phyloP scores from a whole-genome alignment of 352 stramenopile genomes.

The Poterioochromonas sp. region DNA sequence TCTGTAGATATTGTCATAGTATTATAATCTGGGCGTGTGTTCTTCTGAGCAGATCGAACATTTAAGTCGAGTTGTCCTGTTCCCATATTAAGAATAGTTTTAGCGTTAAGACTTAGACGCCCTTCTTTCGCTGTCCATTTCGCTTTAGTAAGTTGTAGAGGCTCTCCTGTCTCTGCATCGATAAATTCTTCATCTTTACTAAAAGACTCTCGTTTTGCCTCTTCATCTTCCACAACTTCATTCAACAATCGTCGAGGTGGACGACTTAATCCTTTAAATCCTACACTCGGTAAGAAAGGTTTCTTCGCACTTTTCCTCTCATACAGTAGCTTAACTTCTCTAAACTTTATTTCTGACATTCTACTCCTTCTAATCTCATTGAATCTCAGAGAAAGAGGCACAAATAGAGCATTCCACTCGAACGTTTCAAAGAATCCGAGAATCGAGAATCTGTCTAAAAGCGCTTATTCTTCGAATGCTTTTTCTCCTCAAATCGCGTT shows the following conservation, averaged over 20 bases:
- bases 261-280: background rate
- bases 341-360: too few species aligned
- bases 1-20: background rate
- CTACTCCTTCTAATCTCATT: too few species aligned
- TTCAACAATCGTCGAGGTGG: too few species aligned
- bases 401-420: too few species aligned
- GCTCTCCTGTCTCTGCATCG: slow-evolving; percentile 26
- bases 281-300: background rate
- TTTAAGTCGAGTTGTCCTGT: slow-evolving; percentile 18
- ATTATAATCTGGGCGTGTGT: background rate
- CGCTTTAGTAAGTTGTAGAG: background rate
- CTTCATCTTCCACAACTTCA: too few species aligned
- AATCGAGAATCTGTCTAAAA: too few species aligned
- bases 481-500: too few species aligned
- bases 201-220: background rate
- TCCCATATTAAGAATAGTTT: background rate
- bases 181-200: background rate
- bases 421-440: too few species aligned
- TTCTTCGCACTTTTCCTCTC: background rate
- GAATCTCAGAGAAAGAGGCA: too few species aligned
- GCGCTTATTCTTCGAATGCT: too few species aligned
- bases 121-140: slow-evolving; percentile 28
- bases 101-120: background rate
- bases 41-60: background rate
- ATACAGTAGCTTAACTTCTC: too few species aligned